These are phyloP conservation scores for Dentipellis fragilis DNA, from an alignment of 768 basidiomycete genomes.

Conservation along the genomic window DNA sequence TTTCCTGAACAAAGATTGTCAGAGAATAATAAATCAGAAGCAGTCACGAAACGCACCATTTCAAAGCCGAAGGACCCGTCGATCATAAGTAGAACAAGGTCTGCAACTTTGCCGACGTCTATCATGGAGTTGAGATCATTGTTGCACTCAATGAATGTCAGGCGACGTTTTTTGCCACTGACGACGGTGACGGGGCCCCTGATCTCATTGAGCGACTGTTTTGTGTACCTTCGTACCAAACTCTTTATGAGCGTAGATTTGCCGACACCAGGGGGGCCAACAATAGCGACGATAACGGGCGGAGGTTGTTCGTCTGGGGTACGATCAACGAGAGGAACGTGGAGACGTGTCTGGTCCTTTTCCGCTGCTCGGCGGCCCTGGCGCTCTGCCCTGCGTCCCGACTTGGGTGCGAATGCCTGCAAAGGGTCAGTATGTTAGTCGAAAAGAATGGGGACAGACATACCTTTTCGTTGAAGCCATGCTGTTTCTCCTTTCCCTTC, in stretches of 20 bases:
- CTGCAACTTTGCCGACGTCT: constrained; percentile 93
- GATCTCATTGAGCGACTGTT: constrained; percentile 82
- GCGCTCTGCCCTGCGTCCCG: constrained; percentile 79
- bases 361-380: constrained; percentile 89
- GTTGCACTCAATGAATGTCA: constrained; percentile 97
- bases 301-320: constrained; percentile 89
- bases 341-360: constrained; percentile 86
- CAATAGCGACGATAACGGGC: constrained; percentile 88
- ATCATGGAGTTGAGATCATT: constrained; percentile 98
- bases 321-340: constrained; percentile 92
- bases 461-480: constrained; percentile 89
- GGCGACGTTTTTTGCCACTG: constrained; percentile 80
- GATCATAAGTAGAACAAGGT: constrained; percentile 93
- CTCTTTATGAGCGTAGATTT: constrained; percentile 92
- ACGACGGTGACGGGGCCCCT: constrained; percentile 94
- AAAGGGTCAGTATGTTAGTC: constrained; percentile 1
- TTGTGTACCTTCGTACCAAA: constrained; percentile 85
- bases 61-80: constrained; percentile 98
- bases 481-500: constrained; percentile 58
- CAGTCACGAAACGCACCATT: constrained; percentile 54
- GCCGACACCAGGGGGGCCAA: constrained; percentile 94
- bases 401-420: constrained; percentile 88
- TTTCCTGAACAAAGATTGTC: constrained; percentile 52
- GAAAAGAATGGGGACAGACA: neutral
- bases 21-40: neutral